These are phyloP conservation scores for Metarhizium anisopliae DNA, from an alignment of 2,329 filamentous ascomycete genomes.

Conservation along the genomic window DNA sequence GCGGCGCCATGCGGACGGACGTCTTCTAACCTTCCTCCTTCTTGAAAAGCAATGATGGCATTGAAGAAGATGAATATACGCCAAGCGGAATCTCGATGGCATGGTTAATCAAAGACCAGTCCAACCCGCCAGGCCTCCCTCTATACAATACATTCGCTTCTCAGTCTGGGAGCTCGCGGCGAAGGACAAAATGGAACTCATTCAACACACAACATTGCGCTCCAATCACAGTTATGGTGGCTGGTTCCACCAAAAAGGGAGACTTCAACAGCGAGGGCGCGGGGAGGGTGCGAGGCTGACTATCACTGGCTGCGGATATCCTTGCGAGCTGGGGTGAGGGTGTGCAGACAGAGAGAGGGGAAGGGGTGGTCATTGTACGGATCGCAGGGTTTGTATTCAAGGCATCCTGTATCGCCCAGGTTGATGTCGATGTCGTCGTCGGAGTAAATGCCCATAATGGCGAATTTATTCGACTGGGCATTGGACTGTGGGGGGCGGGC, in stretches of 20 bases:
- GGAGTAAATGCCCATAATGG: neutral
- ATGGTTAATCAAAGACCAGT: neutral
- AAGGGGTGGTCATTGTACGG: neutral
- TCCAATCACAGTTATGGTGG: slow-evolving; percentile 1
- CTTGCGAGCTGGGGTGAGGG: neutral
- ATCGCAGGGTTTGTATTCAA: neutral
- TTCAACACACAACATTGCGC: neutral
- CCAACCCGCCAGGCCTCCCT: neutral
- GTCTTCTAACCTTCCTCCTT: neutral
- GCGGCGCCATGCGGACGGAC: neutral
- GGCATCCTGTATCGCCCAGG: neutral
- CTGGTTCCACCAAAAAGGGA: neutral
- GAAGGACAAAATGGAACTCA: neutral
- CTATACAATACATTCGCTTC: neutral
- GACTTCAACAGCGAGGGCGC: neutral
- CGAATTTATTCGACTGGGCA: neutral
- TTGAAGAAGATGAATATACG: neutral
- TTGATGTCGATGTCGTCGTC: neutral
- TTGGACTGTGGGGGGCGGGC: neutral
- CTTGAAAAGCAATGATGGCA: too few relatives aligned
- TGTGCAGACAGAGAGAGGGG: neutral
- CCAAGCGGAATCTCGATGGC: neutral
- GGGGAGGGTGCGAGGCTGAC: slow-evolving; percentile 4
- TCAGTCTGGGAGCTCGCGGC: neutral
- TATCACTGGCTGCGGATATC: slow-evolving; percentile 1